Evolutionary conservation across 208 protist genomes (phyloP).

Genomic region (Wallacemonas sp.): DNA sequence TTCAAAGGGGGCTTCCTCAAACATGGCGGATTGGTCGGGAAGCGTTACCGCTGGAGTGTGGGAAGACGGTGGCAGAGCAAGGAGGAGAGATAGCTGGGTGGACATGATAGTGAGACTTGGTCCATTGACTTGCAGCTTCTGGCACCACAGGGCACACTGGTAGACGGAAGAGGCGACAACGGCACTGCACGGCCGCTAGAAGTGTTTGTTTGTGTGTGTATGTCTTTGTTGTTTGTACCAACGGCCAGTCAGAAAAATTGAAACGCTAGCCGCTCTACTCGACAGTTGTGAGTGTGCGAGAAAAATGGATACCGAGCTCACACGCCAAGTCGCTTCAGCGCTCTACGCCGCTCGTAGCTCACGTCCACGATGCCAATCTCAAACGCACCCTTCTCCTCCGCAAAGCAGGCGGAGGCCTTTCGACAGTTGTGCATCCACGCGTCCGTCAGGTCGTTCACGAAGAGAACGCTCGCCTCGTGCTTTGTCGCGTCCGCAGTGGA

Average conservation of each 20-base stretch:
- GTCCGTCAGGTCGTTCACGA: neutral
- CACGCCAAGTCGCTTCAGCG: neutral
- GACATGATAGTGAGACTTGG: too few relatives aligned
- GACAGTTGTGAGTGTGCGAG: too few relatives aligned
- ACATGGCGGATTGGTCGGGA: constrained; percentile 41
- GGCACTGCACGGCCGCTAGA: too few relatives aligned
- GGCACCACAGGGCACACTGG: too few relatives aligned
- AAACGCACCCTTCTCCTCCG: neutral
- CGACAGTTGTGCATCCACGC: neutral
- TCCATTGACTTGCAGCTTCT: too few relatives aligned
- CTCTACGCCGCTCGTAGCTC: neutral
- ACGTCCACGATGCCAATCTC: neutral
- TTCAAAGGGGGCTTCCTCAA: constrained; percentile 50
- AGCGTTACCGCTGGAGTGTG: too few relatives aligned
- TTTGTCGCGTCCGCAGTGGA: neutral
- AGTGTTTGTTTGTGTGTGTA: too few relatives aligned
- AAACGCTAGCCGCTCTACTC: neutral
- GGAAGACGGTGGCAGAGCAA: too few relatives aligned
- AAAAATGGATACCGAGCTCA: neutral
- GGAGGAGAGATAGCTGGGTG: neutral
- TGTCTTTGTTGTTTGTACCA: too few relatives aligned
- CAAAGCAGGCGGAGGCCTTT: too few relatives aligned
- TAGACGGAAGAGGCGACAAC: neutral
- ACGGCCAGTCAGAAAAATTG: too few relatives aligned
- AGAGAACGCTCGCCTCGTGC: neutral